Conservation (phyloP, 225 moss, liverwort and hornwort genomes). For the Takakia lepidozioides region DNA sequence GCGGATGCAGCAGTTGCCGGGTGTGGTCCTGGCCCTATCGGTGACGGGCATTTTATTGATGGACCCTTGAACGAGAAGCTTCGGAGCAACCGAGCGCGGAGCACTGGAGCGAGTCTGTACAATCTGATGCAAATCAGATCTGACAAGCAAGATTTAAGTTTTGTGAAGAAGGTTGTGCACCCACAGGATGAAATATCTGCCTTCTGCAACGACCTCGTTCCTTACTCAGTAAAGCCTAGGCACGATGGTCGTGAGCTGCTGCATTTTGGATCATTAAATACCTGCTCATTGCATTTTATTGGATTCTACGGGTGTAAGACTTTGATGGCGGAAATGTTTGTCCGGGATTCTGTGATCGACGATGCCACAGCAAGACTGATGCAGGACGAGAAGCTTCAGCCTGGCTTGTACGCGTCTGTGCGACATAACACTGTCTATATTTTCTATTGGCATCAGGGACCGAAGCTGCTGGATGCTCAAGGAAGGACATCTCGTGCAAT, state of each 20-base stretch:
- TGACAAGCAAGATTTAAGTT: slow-evolving; percentile 39
- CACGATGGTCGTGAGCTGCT: slow-evolving; percentile 5
- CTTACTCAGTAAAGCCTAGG: slow-evolving; percentile 12
- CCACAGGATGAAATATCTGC: slow-evolving; percentile 15
- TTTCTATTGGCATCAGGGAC: slow-evolving; percentile 49
- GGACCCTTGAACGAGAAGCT: no score
- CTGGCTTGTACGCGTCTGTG: slow-evolving; percentile 34
- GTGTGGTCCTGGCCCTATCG: no score
- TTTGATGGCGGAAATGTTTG: slow-evolving; percentile 32
- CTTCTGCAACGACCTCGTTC: slow-evolving; percentile 31
- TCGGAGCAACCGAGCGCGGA: no score
- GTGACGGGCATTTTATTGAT: no score
- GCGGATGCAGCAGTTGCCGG: no score
- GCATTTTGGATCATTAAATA: slow-evolving; percentile 20
- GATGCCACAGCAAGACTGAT: slow-evolving; percentile 8
- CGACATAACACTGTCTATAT: slow-evolving; percentile 5
- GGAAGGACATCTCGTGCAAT: slow-evolving; percentile 55
- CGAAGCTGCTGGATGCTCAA: slow-evolving; percentile 19
- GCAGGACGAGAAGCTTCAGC: slow-evolving; percentile 16
- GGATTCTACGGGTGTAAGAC: slow-evolving; percentile 48
- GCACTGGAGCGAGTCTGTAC: no score
- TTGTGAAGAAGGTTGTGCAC: slow-evolving; percentile 44
- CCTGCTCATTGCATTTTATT: slow-evolving; percentile 5
- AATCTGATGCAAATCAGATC: slow-evolving; percentile 27
- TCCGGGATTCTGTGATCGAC: background rate